Percentiles rank a stretch among this genome's conserved stretches.
Conservation (phyloP, 768 basidiomycete species). For the Suillus bovinus region DNA sequence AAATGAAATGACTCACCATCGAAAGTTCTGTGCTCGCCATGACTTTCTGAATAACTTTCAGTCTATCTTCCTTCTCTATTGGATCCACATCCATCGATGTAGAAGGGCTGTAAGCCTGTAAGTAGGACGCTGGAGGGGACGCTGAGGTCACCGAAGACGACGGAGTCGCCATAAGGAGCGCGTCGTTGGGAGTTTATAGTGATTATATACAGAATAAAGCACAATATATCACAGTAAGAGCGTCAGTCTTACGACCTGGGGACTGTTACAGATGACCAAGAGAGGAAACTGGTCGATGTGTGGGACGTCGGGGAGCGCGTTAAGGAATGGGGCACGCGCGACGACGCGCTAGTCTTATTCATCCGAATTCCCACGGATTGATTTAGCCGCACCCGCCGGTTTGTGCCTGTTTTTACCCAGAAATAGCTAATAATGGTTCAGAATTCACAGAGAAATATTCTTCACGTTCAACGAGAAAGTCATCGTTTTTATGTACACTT, state of each 20-base stretch:
- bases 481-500: conserved; percentile 5
- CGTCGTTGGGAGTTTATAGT: conserved; percentile 22
- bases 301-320: conserved; percentile 38
- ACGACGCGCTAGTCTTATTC: conserved; percentile 39
- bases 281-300: conserved; percentile 38
- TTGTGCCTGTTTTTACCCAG: conserved; percentile 17
- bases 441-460: conserved; percentile 9
- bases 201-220: conserved; percentile 18
- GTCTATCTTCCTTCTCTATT: conserved; percentile 57
- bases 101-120: conserved; percentile 44
- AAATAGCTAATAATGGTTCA: conserved; percentile 18
- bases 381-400: conserved; percentile 22
- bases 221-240: conserved; percentile 20
- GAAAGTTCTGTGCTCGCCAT: conserved; percentile 77
- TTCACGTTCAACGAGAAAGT: conserved; percentile 17
- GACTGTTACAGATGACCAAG: conserved; percentile 35
- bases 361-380: conserved; percentile 34
- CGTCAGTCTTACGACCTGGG: conserved; percentile 18
- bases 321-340: conserved; percentile 36
- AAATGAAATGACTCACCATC: conserved; percentile 57
- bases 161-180: conserved; percentile 68
- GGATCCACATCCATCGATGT: conserved; percentile 42
- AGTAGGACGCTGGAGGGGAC: conserved; percentile 71
- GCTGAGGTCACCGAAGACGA: conserved; percentile 82
- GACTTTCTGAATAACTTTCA: conserved; percentile 73